Conservation (phyloP, 1,139 yeast genomes). For the Komagataea norvegica region DNA sequence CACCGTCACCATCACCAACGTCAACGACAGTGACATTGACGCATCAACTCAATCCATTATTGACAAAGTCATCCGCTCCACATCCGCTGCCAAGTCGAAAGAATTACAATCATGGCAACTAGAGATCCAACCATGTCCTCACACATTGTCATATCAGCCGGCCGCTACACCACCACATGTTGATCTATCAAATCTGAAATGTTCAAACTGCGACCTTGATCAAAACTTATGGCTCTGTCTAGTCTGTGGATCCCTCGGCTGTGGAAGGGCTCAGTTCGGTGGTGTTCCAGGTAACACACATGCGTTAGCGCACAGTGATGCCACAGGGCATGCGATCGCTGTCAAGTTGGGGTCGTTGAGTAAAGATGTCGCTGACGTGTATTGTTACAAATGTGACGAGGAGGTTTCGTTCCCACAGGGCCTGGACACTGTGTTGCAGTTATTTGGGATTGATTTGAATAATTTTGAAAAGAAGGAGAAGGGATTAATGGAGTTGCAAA, state of each 20-base stretch:
- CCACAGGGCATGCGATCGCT: conserved; percentile 69
- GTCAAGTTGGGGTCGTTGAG: conserved; percentile 88
- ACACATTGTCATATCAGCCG: conserved; percentile 47
- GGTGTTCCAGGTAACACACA: conserved; percentile 91
- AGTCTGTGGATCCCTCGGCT: conserved; percentile 82
- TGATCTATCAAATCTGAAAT: conserved; percentile 39
- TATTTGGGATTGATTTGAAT: conserved; percentile 67
- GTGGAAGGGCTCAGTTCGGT: conserved; percentile 93
- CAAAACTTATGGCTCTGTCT: conserved; percentile 92
- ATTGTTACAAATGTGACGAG: conserved; percentile 85
- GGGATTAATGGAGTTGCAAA: conserved; percentile 78
- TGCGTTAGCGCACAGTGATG: conserved; percentile 64
- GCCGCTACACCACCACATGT: conserved; percentile 32
- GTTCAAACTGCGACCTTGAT: conserved; percentile 61
- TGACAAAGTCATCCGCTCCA: conserved; percentile 51
- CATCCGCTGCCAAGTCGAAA: conserved; percentile 61
- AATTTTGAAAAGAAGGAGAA: conserved; percentile 67
- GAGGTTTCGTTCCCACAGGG: conserved; percentile 73
- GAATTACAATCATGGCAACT: conserved; percentile 92
- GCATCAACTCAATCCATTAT: conserved; percentile 30
- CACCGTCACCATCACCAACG: too few species aligned
- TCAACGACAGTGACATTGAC: conserved; percentile 8
- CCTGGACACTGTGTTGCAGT: conserved; percentile 44
- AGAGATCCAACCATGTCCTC: conserved; percentile 76
- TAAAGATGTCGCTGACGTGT: conserved; percentile 62